Conservation (phyloP, 2,329 filamentous ascomycete species). For the Periconia sp. region DNA sequence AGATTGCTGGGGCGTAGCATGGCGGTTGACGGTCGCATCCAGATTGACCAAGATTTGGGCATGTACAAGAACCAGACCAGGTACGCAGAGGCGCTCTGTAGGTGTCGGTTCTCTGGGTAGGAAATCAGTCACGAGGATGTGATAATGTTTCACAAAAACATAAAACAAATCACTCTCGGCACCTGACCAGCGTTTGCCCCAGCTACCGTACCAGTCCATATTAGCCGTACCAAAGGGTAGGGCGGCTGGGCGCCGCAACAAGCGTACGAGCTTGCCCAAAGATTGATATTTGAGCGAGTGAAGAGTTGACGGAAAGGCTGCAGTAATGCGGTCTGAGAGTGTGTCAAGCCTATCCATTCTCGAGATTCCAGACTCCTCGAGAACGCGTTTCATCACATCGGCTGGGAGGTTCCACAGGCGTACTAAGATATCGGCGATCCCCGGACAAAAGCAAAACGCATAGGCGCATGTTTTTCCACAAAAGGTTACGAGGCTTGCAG, state of each 20-base stretch:
- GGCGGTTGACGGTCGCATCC: conserved; percentile 83
- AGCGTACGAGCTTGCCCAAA: conserved; percentile 63
- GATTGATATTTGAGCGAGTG: conserved; percentile 67
- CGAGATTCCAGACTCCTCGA: conserved; percentile 69
- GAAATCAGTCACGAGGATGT: conserved; percentile 75
- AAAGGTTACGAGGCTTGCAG: conserved; percentile 74
- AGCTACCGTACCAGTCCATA: conserved; percentile 84
- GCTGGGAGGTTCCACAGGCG: conserved; percentile 78
- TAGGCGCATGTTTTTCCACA: conserved; percentile 91
- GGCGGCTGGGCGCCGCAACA: conserved; percentile 69
- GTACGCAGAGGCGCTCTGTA: conserved; percentile 68
- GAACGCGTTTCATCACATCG: conserved; percentile 72
- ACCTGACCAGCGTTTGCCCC: conserved; percentile 85
- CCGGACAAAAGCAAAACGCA: conserved; percentile 90
- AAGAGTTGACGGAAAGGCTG: conserved; percentile 72
- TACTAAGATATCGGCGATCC: conserved; percentile 81
- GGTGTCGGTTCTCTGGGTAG: conserved; percentile 55
- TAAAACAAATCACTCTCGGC: conserved; percentile 89
- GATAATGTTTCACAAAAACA: conserved; percentile 88
- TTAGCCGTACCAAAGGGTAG: conserved; percentile 72
- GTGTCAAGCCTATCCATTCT: conserved; percentile 57
- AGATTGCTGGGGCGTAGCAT: conserved; percentile 52
- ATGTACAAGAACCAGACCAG: conserved; percentile 80
- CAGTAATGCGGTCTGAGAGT: conserved; percentile 66
- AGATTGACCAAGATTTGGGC: conserved; percentile 80